Evolutionary conservation across 495 filamentous ascomycete species (phyloP).

Genomic region (Tuber aestivum): DNA sequence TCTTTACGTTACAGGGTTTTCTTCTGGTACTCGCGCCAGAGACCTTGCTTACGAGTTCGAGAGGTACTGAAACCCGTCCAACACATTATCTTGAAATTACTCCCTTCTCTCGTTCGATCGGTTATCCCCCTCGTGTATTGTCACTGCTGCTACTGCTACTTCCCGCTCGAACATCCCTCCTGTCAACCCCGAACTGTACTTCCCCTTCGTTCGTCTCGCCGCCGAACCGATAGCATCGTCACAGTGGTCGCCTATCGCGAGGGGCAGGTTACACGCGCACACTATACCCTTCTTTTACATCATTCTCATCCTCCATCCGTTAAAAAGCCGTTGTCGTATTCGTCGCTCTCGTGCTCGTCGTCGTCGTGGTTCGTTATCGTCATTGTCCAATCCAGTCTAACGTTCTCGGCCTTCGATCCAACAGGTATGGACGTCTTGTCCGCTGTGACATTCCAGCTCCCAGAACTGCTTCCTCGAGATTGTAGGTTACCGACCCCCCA

Average conservation of each 20-base stretch:
- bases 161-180: constrained; percentile 39
- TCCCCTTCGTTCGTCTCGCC: constrained; percentile 38
- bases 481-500: constrained; percentile 59
- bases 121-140: constrained; percentile 48
- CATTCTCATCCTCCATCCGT: constrained; percentile 41
- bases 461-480: constrained; percentile 79
- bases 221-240: constrained; percentile 43
- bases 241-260: constrained; percentile 33
- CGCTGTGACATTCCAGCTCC: constrained; percentile 98
- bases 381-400: constrained; percentile 33
- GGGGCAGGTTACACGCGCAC: constrained; percentile 29
- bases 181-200: constrained; percentile 41
- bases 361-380: constrained; percentile 23
- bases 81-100: constrained; percentile 27
- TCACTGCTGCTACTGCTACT: constrained; percentile 45
- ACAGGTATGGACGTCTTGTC: constrained; percentile 94
- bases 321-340: constrained; percentile 22
- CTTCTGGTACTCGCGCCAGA: constrained; percentile 96
- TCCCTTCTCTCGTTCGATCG: constrained; percentile 42
- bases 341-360: constrained; percentile 40
- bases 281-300: constrained; percentile 39
- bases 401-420: constrained; percentile 39
- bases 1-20: constrained; percentile 92
- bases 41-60: constrained; percentile 99
- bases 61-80: constrained; percentile 62